Evolutionary conservation across 2,329 filamentous ascomycete genomes (phyloP), one percentile per base, ranked within the genome.

Genomic region (Sporothrix inflata): DNA sequence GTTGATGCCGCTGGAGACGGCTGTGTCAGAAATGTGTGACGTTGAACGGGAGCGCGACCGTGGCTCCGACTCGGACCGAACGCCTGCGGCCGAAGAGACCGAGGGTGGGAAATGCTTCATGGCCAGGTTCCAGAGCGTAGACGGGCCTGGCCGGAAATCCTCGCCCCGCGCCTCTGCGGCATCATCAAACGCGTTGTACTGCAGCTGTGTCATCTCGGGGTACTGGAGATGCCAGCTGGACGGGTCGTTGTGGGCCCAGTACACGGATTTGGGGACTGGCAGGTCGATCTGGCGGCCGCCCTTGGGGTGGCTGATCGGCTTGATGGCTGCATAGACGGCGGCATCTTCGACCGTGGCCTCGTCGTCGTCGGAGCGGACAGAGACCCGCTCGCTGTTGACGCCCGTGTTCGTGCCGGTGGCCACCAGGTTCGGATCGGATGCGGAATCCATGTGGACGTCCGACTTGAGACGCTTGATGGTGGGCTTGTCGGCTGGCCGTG

Each of bases 161-260:
- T 91, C 88, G 0, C 82, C 82, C 45, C 85, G 82, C 0, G 80
- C 80, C 42, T 80, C 76, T 1, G 88, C 88, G 19, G 86, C 87
- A n/a, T 83, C 78, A 21, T 82, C 80, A 78, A 89, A 90, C 1
- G 85, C 86, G 45, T 85, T 83, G 71, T 85, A 85, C 74, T 91
- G 88, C 7, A 88, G 81, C 71, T 87, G 84, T 0, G 86, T 89
- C 87, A 91, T 90, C 74, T 89, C 86, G 0, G 89, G 89, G 75
- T 91, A 91, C 68, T 86, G 78, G 4, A 89, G 81, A 74, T 91
- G 89, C 84, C 88, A 89, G 0, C 87, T 89, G 24, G 78, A 81
- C 71, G 81, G 82, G 75, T 90, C 85, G 60, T 83, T 82, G 3
- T 81, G 80, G 63, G 85, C 84, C 89, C 89, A 91, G 76, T 87